Evolutionary conservation across 495 filamentous ascomycete species (phyloP).

Genomic region (Talaromyces thailandensis): DNA sequence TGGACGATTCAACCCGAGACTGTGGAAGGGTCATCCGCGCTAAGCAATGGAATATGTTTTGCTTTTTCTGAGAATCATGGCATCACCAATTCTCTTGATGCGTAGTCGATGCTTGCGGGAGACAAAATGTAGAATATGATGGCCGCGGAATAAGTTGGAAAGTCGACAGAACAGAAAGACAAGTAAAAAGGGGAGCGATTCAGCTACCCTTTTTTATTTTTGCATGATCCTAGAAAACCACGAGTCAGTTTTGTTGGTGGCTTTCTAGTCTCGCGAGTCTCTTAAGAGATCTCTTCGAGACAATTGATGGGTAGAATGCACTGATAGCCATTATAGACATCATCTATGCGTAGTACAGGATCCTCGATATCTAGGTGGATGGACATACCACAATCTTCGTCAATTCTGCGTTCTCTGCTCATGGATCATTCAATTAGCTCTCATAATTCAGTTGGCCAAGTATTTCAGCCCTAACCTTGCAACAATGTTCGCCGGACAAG

Average conservation of each 20-base stretch:
- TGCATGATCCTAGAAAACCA: background rate
- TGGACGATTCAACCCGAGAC: background rate
- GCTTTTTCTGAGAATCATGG: background rate
- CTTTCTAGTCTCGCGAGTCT: background rate
- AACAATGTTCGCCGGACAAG: constrained; percentile 40
- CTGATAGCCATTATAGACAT: background rate
- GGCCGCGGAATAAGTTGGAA: background rate
- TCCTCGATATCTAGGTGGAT: background rate
- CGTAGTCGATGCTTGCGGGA: background rate
- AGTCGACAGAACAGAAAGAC: background rate
- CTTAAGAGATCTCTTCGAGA: background rate
- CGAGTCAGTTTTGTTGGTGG: background rate
- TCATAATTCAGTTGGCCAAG: background rate
- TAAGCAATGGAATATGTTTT: background rate
- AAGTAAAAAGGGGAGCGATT: background rate
- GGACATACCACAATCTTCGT: constrained; percentile 5
- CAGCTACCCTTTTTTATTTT: background rate
- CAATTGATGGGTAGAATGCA: background rate
- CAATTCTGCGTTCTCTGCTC: constrained; percentile 2
- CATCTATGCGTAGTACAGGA: background rate
- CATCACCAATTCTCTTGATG: background rate
- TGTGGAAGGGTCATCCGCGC: background rate
- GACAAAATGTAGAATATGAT: background rate
- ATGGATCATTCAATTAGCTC: background rate
- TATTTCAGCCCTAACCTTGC: constrained; percentile 23